Evolutionary conservation across 1,284 basidiomycete genomes (phyloP), one percentile per base, ranked within the genome.

Genomic region (Naganishia sp.): DNA sequence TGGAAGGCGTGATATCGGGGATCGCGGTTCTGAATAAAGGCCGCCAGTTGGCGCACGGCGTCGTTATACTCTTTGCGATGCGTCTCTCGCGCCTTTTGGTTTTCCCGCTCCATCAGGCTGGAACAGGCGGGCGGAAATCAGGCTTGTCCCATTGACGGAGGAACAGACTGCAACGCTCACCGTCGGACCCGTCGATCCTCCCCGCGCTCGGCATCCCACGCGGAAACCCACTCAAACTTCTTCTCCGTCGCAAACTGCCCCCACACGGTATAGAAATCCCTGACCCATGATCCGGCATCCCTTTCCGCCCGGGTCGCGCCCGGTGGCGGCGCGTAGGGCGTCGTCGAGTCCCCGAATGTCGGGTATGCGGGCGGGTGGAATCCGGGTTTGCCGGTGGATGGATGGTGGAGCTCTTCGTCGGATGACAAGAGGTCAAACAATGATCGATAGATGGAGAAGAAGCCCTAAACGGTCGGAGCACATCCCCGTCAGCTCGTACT

Each of bases 91-190:
- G 87, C 86, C 72, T 93, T 93, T 79, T 92, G 93, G 79, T 99
- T 99, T 72, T 98, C 96, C 74, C 89, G 91, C 77, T 99, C 96
- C 89, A 99, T 94, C 45, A 93, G 74, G 69, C 92, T 89, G 64
- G 4, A 48, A 25, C 48, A 69, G 67, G 33, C 21, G 21, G 21
- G 21, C 21, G 21, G 21, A 21, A 21, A 21, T 21, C 21, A 21
- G 21, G 21, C 21, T 21, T 21, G 21, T 21, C 21, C 21, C 21
- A 21, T 21, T 21, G 21, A 21, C 21, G 21, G 21, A 21, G 21
- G 21, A 21, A 21, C 21, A 21, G 21, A 21, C 21, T 21, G 21
- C 43, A n/a, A 52, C 48, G 72, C 80, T 54, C 69, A 87, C 86
- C 91, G 85, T 73, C 94, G 85, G 52, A 91, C 85, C 50, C 88